Evolutionary conservation across 2,329 filamentous ascomycete genomes (phyloP).

Genomic region (Elsinoe batatas): DNA sequence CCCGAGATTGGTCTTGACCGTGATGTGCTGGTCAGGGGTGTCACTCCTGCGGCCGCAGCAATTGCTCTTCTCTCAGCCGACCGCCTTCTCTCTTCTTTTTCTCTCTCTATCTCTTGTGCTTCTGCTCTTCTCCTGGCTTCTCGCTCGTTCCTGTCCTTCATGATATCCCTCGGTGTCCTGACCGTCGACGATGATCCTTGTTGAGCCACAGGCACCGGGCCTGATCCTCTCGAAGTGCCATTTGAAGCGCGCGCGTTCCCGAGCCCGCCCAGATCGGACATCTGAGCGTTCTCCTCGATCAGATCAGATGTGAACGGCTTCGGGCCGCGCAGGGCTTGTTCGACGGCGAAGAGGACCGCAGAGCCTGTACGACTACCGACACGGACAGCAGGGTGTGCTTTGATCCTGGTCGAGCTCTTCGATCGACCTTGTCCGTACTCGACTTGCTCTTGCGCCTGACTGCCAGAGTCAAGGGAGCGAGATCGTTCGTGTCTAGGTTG

Average conservation of each 20-base stretch:
- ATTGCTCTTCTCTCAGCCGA: conserved; percentile 51
- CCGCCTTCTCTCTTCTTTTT: conserved; percentile 37
- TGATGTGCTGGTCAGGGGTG: conserved; percentile 3
- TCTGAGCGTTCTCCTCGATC: conserved; percentile 79
- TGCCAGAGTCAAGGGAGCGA: conserved; percentile 35
- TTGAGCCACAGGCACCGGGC: conserved; percentile 44
- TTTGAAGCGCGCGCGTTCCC: conserved; percentile 49
- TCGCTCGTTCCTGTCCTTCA: conserved; percentile 73
- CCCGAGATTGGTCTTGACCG: background rate
- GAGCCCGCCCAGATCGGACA: conserved; percentile 71
- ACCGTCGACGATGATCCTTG: conserved; percentile 45
- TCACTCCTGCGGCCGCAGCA: conserved; percentile 32
- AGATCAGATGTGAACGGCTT: conserved; percentile 73
- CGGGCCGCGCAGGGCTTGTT: conserved; percentile 78
- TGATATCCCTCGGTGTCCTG: conserved; percentile 78
- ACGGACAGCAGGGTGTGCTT: conserved; percentile 48
- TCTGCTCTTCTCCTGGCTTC: conserved; percentile 59
- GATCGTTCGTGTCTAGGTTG: conserved; percentile 31
- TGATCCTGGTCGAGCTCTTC: conserved; percentile 24
- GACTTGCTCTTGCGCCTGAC: conserved; percentile 19
- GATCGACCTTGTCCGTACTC: conserved; percentile 10
- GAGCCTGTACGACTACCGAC: conserved; percentile 78
- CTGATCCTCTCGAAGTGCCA: conserved; percentile 44
- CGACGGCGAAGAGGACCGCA: conserved; percentile 84
- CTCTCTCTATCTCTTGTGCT: conserved; percentile 35